Conservation (phyloP, 2,329 filamentous ascomycete genomes). For the Fusarium concolor region DNA sequence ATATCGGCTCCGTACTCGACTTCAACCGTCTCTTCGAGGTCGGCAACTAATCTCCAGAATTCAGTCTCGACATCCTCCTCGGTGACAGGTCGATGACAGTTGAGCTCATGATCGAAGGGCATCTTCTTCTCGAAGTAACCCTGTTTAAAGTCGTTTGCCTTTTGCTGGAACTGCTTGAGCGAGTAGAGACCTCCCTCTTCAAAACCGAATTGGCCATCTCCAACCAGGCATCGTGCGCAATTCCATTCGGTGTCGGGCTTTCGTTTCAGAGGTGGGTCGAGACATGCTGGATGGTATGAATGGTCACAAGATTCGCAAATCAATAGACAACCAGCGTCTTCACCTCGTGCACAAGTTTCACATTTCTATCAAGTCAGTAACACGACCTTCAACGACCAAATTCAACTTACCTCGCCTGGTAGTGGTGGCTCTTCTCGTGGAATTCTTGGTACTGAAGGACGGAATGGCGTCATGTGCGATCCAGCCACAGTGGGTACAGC, state of each 20-base stretch:
- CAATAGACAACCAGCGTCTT: conserved; percentile 77
- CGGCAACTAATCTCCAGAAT: conserved; percentile 95
- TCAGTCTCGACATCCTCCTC: conserved; percentile 97
- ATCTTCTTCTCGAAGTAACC: conserved; percentile 92
- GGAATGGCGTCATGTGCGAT: conserved; percentile 95
- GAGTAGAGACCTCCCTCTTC: conserved; percentile 97
- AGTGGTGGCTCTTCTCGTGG: conserved; percentile 63
- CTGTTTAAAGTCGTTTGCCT: conserved; percentile 94
- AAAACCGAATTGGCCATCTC: conserved; percentile 96
- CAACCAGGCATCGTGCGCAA: conserved; percentile 92
- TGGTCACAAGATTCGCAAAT: conserved; percentile 93
- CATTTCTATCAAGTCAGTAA: conserved; percentile 68
- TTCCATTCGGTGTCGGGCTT: conserved; percentile 93
- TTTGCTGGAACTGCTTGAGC: conserved; percentile 94
- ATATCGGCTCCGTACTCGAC: conserved; percentile 99
- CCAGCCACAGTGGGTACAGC: conserved; percentile 87
- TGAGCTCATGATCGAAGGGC: conserved; percentile 86
- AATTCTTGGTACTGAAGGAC: conserved; percentile 79
- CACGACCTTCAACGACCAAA: conserved; percentile 38
- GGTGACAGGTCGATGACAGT: conserved; percentile 82
- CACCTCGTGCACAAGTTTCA: conserved; percentile 84
- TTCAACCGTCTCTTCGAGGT: conserved; percentile 93
- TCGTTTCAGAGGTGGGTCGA: conserved; percentile 84
- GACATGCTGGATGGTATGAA: conserved; percentile 85
- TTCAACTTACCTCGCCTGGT: conserved; percentile 55